Base-by-base conservation (phyloP, 352 stramenopile genomes). In the Globisporangium iwayamae region DNA sequence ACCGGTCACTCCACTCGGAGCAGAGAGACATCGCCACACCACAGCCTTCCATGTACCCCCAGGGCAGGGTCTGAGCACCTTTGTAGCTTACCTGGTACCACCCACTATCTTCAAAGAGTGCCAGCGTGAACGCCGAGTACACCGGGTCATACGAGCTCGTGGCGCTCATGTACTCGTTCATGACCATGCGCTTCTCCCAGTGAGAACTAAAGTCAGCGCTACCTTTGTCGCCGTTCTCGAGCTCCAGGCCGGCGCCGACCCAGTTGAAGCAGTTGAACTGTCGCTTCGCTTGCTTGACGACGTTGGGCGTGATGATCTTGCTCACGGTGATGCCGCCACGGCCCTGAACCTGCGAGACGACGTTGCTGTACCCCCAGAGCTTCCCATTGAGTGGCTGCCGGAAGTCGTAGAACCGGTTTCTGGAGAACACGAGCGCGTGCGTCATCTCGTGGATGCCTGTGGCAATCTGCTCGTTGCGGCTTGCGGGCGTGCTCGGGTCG, bases 91-190 rank as follows among this genome's bases (percentile, higher is more conserved):
- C 81, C 58, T 87, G 76, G 61, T 94, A 94, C 85, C 85, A 94
- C 3, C 85, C 83, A 56, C 79, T 91, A 63, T 94, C 85, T 63
- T 89, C 83, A 64, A 94, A 93, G 38, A 94, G 63, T 13, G 85
- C 83, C 0, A 94, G 64, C 16, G 85, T 93, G 25, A 94, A 69
- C 7, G 78, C 71, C 32, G 81, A 91, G 47, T 88, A 91, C 0
- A 94, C 83, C 1, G 79, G 77, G 53, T 91, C 87, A 57, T 90
- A 87, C 48, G 81, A 76, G 38, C 76, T 89, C 25, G 82, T 91
- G 13, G 83, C 83, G 36, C 79, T 93, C 85, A 94, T 94, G 62
- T 90, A 92, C 67, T 94, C 85, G 43, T 94, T 91, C 75, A 87
- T 85, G 3, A 90, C 68, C 16, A 91, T 52, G 20, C 85, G 83